These are phyloP conservation scores for Punctularia strigosozonata DNA, from an alignment of 768 basidiomycete genomes.

Conservation along the genomic window DNA sequence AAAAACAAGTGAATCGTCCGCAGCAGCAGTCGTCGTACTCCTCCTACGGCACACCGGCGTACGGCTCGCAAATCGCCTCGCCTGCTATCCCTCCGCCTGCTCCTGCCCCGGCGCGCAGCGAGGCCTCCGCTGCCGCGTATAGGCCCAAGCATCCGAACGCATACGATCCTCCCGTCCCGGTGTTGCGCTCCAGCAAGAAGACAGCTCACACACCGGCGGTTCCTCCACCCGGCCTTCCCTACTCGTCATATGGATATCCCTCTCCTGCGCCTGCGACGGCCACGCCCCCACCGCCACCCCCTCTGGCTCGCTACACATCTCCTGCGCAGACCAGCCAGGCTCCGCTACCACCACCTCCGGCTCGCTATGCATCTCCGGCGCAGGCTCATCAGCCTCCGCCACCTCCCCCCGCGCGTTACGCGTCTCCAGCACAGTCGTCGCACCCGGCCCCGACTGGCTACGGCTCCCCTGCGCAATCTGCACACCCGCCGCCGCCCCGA, in stretches of 20 bases:
- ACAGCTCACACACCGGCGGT: constrained; percentile 2
- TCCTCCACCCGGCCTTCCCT: constrained; percentile 3
- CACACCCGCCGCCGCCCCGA: too few species aligned
- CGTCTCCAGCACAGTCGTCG: too few species aligned
- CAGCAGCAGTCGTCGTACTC: too few species aligned
- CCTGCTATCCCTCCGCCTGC: not conserved
- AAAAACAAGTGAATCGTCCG: too few species aligned
- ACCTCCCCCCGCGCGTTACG: too few species aligned
- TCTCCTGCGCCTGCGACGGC: not conserved
- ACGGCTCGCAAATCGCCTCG: not conserved
- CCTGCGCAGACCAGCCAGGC: not conserved
- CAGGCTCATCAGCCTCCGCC: constrained; percentile 1
- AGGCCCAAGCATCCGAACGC: constrained; percentile 17
- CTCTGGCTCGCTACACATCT: not conserved
- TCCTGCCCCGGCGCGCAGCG: constrained; percentile 1
- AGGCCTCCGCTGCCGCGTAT: constrained; percentile 7
- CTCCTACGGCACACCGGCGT: not conserved
- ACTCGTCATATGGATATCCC: not conserved
- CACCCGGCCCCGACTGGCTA: too few species aligned
- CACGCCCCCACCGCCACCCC: not conserved
- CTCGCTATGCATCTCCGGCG: not conserved
- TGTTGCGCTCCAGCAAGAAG: constrained; percentile 7
- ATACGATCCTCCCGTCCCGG: constrained; percentile 21
- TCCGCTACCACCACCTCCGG: constrained; percentile 1
- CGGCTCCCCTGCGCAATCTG: too few species aligned